Evolutionary conservation across 148 eudicot genomes (phyloP), one percentile per base, ranked within the genome.

Genomic region (Simmondsia chinensis): DNA sequence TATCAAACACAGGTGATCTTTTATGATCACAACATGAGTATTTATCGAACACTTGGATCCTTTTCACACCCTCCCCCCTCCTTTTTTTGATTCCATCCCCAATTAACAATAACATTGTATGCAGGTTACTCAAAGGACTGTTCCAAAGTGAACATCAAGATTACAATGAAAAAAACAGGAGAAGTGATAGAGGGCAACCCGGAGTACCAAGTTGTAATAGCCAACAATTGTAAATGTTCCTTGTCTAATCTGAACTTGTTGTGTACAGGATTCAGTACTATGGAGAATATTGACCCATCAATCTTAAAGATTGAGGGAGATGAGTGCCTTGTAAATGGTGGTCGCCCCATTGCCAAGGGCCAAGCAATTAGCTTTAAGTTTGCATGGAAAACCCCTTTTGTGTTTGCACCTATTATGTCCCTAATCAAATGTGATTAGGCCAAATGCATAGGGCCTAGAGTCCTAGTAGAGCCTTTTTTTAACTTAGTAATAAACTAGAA

Each of bases 301-400:
- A 1, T 53, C 6, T 53, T 53, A 6, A 41, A 42, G 48, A 40
- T 53, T 5, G 48, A 29, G 10, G 58, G 53, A 8, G 47, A 40
- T 33, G 33, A 11, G 8, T 33, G 63, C 56, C 41, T 43, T 4
- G 20, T 53, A 16, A 53, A 42, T 17, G 18, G 48, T 22, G 58
- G 58, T 3, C 41, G 32, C 5, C 39, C 2, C 0, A 42, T 53
- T 41, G 48, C 33, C 32, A 2, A 42, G 16, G 58, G 48, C 16
- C 15, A 21, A 2, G 39, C 48, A 0, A 1, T 53, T 6, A 41
- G 15, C 16, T 53, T 53, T 32, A 53, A 53, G 29, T 53, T 41
- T 10, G 58, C 48, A 4, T 41, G 41, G 10, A 6, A 20, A 15
- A 53, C 48, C 4, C 58, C 58, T 2, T 53, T 40, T 20, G 48